Conservation (phyloP, 306 rosid genomes). For the Inga oerstediana region DNA sequence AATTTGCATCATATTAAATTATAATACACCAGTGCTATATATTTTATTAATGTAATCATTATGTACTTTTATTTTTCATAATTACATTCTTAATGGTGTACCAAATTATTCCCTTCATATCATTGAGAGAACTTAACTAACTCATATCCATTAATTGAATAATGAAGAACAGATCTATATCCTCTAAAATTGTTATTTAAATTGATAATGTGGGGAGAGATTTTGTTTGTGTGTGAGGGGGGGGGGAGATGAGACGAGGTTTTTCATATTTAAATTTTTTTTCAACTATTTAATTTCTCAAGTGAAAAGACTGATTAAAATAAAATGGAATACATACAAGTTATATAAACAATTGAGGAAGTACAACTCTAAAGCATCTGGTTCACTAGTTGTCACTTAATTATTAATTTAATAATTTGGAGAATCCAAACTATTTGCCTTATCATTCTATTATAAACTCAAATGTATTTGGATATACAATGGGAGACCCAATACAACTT, state of each 20-base stretch:
- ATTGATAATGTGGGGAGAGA: neutral
- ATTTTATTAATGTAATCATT: neutral
- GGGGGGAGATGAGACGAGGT: too few relatives aligned
- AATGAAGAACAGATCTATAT: neutral
- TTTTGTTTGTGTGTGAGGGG: too few relatives aligned
- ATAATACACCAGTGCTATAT: too few relatives aligned
- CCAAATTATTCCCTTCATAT: neutral
- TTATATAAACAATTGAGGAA: neutral
- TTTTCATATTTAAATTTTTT: too few relatives aligned
- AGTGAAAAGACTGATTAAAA: neutral
- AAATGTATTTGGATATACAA: neutral
- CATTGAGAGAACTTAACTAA: neutral
- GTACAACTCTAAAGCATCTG: neutral
- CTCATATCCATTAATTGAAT: neutral
- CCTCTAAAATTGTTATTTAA: neutral
- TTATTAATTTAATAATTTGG: neutral
- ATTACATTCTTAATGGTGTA: neutral
- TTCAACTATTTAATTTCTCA: neutral
- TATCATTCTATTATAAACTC: neutral
- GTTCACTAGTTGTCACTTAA: neutral
- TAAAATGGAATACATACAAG: neutral
- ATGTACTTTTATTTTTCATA: neutral
- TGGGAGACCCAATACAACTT: neutral
- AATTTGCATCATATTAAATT: too few relatives aligned
- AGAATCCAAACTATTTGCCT: neutral